phyloP scores from a whole-genome alignment of 768 basidiomycete species.

The Dacryopinax spathularia region DNA sequence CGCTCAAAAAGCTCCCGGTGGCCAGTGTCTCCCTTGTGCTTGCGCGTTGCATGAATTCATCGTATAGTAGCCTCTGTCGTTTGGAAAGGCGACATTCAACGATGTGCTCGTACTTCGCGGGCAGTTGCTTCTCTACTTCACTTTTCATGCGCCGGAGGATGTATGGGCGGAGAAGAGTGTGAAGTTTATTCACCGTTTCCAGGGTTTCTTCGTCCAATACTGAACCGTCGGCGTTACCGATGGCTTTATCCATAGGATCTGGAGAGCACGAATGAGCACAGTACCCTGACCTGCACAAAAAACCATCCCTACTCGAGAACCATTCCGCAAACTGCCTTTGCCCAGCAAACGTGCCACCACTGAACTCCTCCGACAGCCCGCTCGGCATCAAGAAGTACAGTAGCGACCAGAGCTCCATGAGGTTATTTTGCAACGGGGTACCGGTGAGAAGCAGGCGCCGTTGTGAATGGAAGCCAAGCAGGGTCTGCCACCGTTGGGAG shows the following conservation, averaged over 20 bases:
- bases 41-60: conserved; percentile 86
- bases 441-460: conserved; percentile 32
- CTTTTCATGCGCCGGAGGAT: conserved; percentile 27
- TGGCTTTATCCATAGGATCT: conserved; percentile 90
- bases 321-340: conserved; percentile 88
- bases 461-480: conserved; percentile 57
- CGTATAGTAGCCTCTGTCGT: conserved; percentile 85
- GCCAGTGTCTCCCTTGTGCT: conserved; percentile 69
- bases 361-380: conserved; percentile 20
- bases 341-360: conserved; percentile 48
- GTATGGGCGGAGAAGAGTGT: conserved; percentile 27
- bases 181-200: conserved; percentile 70
- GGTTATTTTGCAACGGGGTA: conserved; percentile 35
- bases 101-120: conserved; percentile 75
- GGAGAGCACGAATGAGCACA: conserved; percentile 1
- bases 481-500: conserved; percentile 82
- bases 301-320: conserved; percentile 72
- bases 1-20: conserved; percentile 45
- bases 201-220: conserved; percentile 65
- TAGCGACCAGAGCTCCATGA: conserved; percentile 33
- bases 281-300: conserved; percentile 2
- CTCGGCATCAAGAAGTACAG: conserved; percentile 29
- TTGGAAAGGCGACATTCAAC: conserved; percentile 80
- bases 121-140: conserved; percentile 28
- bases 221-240: conserved; percentile 55